Evolutionary conservation across 108 stramenopile genomes (phyloP), one percentile per base, ranked within the genome.

Genomic region (Cyclostephanos tholiformis): DNA sequence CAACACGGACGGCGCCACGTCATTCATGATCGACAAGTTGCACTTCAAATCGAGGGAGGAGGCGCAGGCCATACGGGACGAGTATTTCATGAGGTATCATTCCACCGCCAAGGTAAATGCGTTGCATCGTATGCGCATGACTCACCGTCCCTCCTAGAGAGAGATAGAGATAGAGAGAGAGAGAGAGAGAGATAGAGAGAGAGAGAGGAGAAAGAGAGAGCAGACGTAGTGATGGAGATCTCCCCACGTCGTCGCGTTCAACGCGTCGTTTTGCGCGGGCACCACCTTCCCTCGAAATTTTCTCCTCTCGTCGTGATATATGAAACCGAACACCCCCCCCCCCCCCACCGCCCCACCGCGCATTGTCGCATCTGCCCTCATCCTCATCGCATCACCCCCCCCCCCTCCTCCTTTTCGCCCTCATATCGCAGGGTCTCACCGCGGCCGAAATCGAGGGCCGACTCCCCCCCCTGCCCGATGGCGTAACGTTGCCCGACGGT

Each of bases 11-110:
- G 84, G 80, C 13, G 84, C 84, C 4, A 81, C 80, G 39, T 71
- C 74, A 35, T 90, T 87, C 85, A 95, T 95, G 94, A 74, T 87
- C 14, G 90, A 88, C 19, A 75, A 81, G 16, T 63, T 88, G 12
- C 74, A 84, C 39, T 92, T 95, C 69, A 61, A 64, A 19, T 64
- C 62, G 16, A 51, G 56, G 20, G 79, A 79, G 58, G 73, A 67
- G 12, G 94, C 94, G 52, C 77, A 77, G 53, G 29, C 32, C 12
- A 22, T 95, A 16, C 84, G 91, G 16, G 79, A 89, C 53, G 82
- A 87, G 63, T 91, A 92, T 65, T 95, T 95, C 81, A 62, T 62
- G 22, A 77, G 63, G 55, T 91, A 91, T 72, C 94, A 95, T 66
- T 80, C 86, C 4, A 92, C 94, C 0, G 88, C 88, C 63, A 94